Percentiles rank a stretch among this genome's conserved stretches.
Evolutionary conservation across 352 stramenopile genomes (phyloP).

Genomic region (Pythium dissotocum): DNA sequence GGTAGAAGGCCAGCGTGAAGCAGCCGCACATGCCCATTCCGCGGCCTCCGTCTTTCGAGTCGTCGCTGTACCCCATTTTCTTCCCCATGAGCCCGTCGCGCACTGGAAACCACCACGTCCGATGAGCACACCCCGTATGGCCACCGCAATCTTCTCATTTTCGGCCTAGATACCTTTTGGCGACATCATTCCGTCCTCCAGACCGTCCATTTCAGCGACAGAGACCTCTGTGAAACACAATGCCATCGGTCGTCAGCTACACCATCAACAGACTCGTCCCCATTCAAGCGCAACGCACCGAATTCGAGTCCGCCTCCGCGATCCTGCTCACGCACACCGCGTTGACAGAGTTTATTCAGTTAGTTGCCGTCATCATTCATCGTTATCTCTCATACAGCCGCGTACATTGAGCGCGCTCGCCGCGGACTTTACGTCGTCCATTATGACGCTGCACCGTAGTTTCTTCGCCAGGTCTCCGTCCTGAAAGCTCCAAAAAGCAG

Average conservation of each 20-base stretch:
- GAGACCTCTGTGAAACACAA: slow-evolving; percentile 57
- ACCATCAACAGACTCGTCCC: no score
- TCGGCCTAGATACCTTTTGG: slow-evolving; percentile 58
- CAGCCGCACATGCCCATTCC: slow-evolving; percentile 69
- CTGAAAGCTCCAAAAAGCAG: background rate
- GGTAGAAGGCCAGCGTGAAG: slow-evolving; percentile 80
- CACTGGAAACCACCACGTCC: slow-evolving; percentile 24
- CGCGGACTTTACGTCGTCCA: slow-evolving; percentile 50
- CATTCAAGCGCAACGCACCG: slow-evolving; percentile 33
- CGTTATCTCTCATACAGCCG: background rate
- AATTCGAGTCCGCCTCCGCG: slow-evolving; percentile 70
- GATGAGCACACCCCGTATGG: background rate
- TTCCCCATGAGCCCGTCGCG: slow-evolving; percentile 69
- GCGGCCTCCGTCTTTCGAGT: slow-evolving; percentile 31
- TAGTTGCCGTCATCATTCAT: background rate
- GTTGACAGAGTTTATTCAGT: background rate
- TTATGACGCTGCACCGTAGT: slow-evolving; percentile 2
- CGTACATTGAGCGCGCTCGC: slow-evolving; percentile 47
- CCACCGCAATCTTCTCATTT: no score
- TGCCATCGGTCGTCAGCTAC: background rate
- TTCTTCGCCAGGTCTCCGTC: background rate
- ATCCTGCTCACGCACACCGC: slow-evolving; percentile 39
- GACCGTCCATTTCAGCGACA: slow-evolving; percentile 65
- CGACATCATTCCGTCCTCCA: slow-evolving; percentile 77
- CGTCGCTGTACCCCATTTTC: slow-evolving; percentile 37